Percentiles rank a stretch among this genome's conserved stretches.
Evolutionary conservation across 768 basidiomycete species (phyloP).

Genomic region (Pleurotus tuber-regium): DNA sequence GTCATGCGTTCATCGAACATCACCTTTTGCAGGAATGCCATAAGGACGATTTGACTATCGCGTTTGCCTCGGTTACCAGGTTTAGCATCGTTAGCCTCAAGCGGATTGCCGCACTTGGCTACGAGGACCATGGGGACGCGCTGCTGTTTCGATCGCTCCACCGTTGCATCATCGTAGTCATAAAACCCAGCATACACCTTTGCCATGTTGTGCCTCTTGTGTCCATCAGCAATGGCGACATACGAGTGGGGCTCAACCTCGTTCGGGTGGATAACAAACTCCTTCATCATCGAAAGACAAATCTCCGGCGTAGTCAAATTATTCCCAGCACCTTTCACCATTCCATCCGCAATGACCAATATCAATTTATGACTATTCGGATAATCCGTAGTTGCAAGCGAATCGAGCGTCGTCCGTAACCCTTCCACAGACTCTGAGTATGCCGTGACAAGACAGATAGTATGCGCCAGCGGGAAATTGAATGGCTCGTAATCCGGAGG

Average conservation of each 20-base stretch:
- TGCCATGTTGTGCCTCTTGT: constrained; percentile 99
- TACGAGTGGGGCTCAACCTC: constrained; percentile 95
- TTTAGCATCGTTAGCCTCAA: constrained; percentile 85
- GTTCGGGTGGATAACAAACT: constrained; percentile 72
- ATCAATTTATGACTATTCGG: constrained; percentile 97
- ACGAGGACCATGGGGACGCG: constrained; percentile 95
- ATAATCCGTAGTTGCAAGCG: constrained; percentile 96
- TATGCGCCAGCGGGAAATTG: constrained; percentile 91
- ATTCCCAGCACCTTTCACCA: constrained; percentile 97
- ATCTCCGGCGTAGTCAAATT: constrained; percentile 90
- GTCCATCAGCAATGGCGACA: constrained; percentile 98
- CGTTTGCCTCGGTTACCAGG: constrained; percentile 99
- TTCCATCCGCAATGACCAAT: constrained; percentile 94
- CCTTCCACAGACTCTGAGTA: constrained; percentile 98
- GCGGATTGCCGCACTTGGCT: constrained; percentile 92
- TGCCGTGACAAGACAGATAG: constrained; percentile 95
- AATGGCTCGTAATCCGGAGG: constrained; percentile 91
- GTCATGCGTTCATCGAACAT: constrained; percentile 99
- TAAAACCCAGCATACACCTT: constrained; percentile 99
- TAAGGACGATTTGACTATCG: constrained; percentile 95
- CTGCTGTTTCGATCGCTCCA: constrained; percentile 92
- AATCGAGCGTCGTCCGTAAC: constrained; percentile 96
- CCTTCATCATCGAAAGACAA: constrained; percentile 95
- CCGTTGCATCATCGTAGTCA: constrained; percentile 86
- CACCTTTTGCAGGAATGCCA: constrained; percentile 98